A percentile compares a stretch with the other conserved stretches of the same genome.
These are phyloP conservation scores for Pterocarpus santalinus DNA, from an alignment of 306 rosid genomes.

Conservation along the genomic window DNA sequence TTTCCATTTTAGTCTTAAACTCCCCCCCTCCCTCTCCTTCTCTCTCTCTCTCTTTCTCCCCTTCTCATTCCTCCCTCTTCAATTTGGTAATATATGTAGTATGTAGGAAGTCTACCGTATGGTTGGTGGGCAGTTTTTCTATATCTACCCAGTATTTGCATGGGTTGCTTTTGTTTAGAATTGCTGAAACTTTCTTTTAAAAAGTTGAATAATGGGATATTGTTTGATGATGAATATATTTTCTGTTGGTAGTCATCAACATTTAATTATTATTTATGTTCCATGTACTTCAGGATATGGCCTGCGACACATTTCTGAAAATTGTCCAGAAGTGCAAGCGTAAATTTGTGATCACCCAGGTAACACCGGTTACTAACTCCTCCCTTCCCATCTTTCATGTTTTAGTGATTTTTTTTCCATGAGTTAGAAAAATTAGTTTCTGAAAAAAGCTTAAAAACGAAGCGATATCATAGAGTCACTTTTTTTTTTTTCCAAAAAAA, in stretches of 20 bases:
- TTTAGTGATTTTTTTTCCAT: no score
- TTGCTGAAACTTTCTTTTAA: neutral
- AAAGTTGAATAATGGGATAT: neutral
- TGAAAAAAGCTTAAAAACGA: neutral
- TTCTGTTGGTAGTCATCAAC: neutral
- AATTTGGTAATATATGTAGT: neutral
- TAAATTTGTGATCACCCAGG: conserved; percentile 94
- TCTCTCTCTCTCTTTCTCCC: neutral
- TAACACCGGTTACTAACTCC: conserved; percentile 27
- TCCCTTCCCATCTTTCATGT: neutral
- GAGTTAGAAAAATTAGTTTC: neutral
- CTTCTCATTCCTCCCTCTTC: no score
- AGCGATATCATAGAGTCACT: neutral
- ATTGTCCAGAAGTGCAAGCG: conserved; percentile 98
- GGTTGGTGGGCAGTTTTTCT: neutral
- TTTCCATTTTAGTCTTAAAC: neutral
- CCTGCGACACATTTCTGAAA: conserved; percentile 95
- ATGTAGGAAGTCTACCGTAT: neutral
- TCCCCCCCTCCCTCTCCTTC: neutral
- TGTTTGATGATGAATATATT: conserved; percentile 8
- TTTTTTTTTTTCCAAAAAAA: neutral
- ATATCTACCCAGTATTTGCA: neutral
- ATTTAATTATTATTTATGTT: neutral
- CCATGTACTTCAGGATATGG: conserved; percentile 84
- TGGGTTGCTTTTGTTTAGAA: neutral